Percentiles rank a stretch among this genome's conserved stretches.
These are phyloP conservation scores for Aspergillus sp. DNA, from an alignment of 2,329 filamentous ascomycete genomes.

Conservation along the genomic window DNA sequence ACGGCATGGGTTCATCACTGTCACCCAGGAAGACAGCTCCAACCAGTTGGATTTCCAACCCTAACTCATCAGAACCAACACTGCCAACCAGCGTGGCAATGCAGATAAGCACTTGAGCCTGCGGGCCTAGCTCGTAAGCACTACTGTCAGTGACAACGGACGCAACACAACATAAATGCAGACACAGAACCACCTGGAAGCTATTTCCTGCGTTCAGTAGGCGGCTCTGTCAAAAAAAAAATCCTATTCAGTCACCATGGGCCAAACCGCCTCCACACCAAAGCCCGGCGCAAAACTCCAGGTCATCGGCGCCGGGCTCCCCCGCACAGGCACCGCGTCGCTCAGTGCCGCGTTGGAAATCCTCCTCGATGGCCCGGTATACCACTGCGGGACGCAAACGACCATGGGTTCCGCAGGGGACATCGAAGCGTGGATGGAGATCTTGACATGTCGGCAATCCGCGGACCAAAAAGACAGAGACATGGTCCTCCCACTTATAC, in stretches of 20 bases:
- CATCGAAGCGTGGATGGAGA: constrained; percentile 22
- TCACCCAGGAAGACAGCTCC: too few species aligned
- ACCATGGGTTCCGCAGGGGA: constrained; percentile 19
- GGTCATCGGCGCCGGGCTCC: constrained; percentile 28
- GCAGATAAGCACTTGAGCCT: too few species aligned
- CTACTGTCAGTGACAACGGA: too few species aligned
- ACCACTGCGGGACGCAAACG: constrained; percentile 48
- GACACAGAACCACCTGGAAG: too few species aligned
- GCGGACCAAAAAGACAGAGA: neutral
- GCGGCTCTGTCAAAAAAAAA: too few species aligned
- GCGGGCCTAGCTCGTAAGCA: too few species aligned
- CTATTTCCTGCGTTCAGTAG: too few species aligned
- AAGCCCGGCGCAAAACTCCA: constrained; percentile 13
- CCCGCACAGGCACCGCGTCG: constrained; percentile 52
- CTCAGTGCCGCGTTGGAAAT: constrained; percentile 48
- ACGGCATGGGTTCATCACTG: too few species aligned
- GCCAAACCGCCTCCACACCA: constrained; percentile 3
- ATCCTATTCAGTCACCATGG: neutral
- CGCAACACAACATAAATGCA: too few species aligned
- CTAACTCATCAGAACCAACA: too few species aligned
- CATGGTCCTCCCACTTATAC: neutral
- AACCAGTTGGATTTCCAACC: too few species aligned
- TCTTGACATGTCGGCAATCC: neutral
- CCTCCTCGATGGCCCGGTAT: constrained; percentile 48
- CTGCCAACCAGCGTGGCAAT: too few species aligned